Evolutionary conservation across 305 asterid genomes (phyloP), one percentile per base, ranked within the genome.

Genomic region (Plantago coronopus): DNA sequence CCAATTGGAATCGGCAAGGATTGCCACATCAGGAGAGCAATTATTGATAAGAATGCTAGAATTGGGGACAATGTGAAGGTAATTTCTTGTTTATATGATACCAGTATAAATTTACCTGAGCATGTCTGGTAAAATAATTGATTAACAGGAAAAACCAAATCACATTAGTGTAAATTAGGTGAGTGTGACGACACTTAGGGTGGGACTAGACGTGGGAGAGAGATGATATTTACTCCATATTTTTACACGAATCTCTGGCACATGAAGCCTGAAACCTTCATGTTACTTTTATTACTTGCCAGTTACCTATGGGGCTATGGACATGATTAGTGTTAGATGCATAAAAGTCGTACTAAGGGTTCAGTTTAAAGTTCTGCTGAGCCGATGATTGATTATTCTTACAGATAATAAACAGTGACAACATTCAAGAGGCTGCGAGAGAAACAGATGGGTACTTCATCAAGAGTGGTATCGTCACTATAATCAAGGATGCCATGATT

Each of bases 391-490:
- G 53, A 5, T 61, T 48, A 31, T 50, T 23, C 14, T 34, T 50
- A 55, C 87, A 83, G 89, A 78, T 83, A 49, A 66, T 83, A 44
- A 83, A 80, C 63, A 48, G 42, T 10, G 87, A 74, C 20, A 74
- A 74, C 14, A 81, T 83, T 74, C 83, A 83, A 80, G 89, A 83
- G 64, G 81, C 84, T n/a, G 89, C 89, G 1, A 71, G 89, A 59
- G 87, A 83, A 68, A 80, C 86, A 2, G 89, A 83, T 21, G 89
- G 89, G 3, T 83, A 83, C 78, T 83, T 83, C 80, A 78, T 83
- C 72, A 83, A 83, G 79, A 80, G 90, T 48, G 84, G 87, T 48
- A 83, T 83, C 11, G 87, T 83, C 17, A 78, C 86, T 17, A 63
- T 80, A 2, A 78, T 83, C 54, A 80, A 83, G 77, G 90, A 83